Evolutionary conservation across 768 basidiomycete species (phyloP).

Genomic region (Phlebiopsis flavidoalba): DNA sequence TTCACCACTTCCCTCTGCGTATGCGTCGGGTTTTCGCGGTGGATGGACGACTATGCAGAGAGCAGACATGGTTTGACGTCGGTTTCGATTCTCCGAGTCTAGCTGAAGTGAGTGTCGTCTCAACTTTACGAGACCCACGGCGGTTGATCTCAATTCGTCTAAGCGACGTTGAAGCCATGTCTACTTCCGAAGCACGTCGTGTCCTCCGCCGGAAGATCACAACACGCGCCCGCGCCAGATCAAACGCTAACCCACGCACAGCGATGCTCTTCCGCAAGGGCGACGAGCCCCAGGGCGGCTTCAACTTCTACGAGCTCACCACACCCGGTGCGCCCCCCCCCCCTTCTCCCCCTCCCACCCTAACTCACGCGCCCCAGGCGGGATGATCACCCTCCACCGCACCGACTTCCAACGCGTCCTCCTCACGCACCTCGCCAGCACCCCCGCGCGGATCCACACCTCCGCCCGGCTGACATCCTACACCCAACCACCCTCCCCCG

Average conservation of each 20-base stretch:
- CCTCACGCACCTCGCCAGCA: constrained; percentile 34
- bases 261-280: constrained; percentile 44
- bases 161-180: too few relatives aligned
- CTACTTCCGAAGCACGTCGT: too few relatives aligned
- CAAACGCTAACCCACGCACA: constrained; percentile 37
- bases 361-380: constrained; percentile 16
- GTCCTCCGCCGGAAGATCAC: too few relatives aligned
- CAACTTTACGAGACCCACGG: too few relatives aligned
- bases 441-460: constrained; percentile 37
- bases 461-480: constrained; percentile 59
- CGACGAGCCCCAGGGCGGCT: constrained; percentile 47
- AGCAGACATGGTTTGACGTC: too few relatives aligned
- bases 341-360: not conserved
- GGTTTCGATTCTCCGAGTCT: too few relatives aligned
- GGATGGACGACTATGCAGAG: too few relatives aligned
- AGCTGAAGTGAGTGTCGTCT: too few relatives aligned
- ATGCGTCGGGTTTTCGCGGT: too few relatives aligned
- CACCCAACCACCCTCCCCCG: constrained; percentile 29
- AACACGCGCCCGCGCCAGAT: too few relatives aligned
- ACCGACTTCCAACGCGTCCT: constrained; percentile 62
- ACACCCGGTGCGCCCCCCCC: constrained; percentile 44
- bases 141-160: too few relatives aligned
- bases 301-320: constrained; percentile 47
- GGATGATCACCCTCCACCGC: constrained; percentile 46
- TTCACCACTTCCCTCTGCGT: too few relatives aligned